Conservation (phyloP, 306 rosid species). For the Cicer chorassanicum region DNA sequence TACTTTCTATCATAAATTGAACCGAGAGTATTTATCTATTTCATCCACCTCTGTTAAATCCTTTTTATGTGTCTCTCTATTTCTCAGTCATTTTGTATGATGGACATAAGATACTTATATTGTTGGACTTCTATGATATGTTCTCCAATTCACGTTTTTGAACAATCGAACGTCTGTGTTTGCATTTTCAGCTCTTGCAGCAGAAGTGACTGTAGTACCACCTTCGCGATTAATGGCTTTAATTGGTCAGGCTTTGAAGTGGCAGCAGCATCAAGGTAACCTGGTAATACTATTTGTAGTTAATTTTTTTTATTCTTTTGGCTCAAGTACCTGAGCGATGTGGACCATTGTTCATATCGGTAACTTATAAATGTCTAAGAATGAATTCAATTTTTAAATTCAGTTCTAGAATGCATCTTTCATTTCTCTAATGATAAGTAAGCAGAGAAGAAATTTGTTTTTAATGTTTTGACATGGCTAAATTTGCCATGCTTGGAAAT, state of each 20-base stretch:
- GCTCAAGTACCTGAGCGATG: constrained; percentile 14
- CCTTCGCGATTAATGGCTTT: constrained; percentile 97
- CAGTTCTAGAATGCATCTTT: constrained; percentile 12
- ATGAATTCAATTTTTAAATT: constrained; percentile 24
- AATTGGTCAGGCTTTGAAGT: constrained; percentile 95
- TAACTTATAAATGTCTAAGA: constrained; percentile 27
- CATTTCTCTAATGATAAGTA: constrained; percentile 6
- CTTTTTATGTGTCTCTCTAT: not conserved
- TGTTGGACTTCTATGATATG: constrained; percentile 1
- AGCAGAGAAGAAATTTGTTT: constrained; percentile 1
- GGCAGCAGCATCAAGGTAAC: constrained; percentile 99
- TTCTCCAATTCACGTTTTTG: constrained; percentile 10
- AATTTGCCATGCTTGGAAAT: constrained; percentile 17
- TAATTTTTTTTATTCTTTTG: constrained; percentile 32
- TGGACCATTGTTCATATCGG: constrained; percentile 29
- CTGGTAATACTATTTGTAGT: not conserved
- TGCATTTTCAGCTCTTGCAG: constrained; percentile 79
- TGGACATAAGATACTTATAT: constrained; percentile 1
- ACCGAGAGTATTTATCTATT: not conserved
- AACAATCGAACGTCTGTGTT: constrained; percentile 27
- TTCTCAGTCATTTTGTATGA: not conserved
- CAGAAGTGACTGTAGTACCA: constrained; percentile 95
- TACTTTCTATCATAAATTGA: not conserved
- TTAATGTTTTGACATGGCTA: constrained; percentile 17
- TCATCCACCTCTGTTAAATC: not conserved